Evolutionary conservation across 2,329 filamentous ascomycete species (phyloP), one percentile per base, ranked within the genome.

Genomic region (Lasiodiplodia citricola): DNA sequence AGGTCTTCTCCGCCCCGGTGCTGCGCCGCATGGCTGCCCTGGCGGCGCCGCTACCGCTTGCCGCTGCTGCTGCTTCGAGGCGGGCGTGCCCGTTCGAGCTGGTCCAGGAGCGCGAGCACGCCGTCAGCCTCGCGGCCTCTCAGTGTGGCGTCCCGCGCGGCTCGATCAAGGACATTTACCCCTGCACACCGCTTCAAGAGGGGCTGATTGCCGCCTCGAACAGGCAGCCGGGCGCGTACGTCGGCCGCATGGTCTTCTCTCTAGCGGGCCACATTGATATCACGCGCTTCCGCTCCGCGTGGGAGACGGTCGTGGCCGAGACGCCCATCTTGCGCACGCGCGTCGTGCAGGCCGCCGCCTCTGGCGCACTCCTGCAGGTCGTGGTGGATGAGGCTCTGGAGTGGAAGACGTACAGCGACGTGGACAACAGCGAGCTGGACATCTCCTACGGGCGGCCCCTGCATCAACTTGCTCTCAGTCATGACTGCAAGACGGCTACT

Each of bases 121-220:
- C 28, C 4, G 28, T 28, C 28, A 28, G 28, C 28, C 28, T 28
- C 1, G 28, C 28, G 28, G 28, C 28, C 28, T 28, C 28, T 28
- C 28, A 28, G 28, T 41, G 18, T 4, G n/a, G 23, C 5, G 14
- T 44, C 31, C 14, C 23, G 8, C n/a, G 4, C 21, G 56, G 6
- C 31, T 8, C 31, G 13, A 11, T 38, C 16, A 10, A 28, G 35
- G 86, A 88, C 69, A 74, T 86, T 0, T 88, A 86, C 65, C 86
- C 86, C 1, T 87, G 85, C 75, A 86, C 28, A 5, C 28, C 28
- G 28, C 77, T 87, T 1, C 86, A 88, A 70, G 85, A 87, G 72
- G 85, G 83, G 1, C 79, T 88, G 2, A 83, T 88, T 78, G 84
- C 85, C 0, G 74, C 88, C 4, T 85, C 86, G 3, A 80, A 81